Conservation (phyloP, 2,329 filamentous ascomycete species). For the Ophiostoma australiae region DNA sequence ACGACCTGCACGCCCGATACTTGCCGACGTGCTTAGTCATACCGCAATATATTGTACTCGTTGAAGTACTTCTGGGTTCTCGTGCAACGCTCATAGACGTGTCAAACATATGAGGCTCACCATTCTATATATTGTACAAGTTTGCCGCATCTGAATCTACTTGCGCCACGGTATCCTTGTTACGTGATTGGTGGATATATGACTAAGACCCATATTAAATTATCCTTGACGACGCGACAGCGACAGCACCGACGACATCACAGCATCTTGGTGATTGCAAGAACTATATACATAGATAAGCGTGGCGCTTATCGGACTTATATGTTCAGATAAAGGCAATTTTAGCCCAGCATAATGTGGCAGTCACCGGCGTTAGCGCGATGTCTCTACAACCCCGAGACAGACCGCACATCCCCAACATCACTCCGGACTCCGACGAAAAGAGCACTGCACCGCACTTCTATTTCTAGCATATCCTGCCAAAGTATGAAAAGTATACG, state of each 20-base stretch:
- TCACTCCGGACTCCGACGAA: slow-evolving; percentile 26
- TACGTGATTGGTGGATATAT: slow-evolving; percentile 3
- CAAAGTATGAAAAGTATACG: background rate
- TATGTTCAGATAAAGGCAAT: background rate
- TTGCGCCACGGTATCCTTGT: background rate
- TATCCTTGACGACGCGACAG: background rate
- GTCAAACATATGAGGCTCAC: no score
- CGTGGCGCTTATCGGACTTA: background rate
- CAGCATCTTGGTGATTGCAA: background rate
- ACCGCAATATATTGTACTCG: no score
- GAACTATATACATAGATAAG: background rate
- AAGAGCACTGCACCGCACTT: background rate
- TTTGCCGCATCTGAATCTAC: no score
- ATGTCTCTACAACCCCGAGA: background rate
- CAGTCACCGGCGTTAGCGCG: background rate
- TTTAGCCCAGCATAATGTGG: background rate
- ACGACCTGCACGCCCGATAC: no score
- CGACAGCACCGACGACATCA: background rate
- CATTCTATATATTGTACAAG: no score
- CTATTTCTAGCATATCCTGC: background rate
- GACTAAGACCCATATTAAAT: background rate
- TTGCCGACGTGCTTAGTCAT: no score
- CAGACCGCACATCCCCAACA: slow-evolving; percentile 26
- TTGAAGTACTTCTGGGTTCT: no score
- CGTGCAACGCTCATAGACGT: no score